phyloP scores from a whole-genome alignment of 2,329 filamentous ascomycete genomes.

The Xylariaceae sp. region DNA sequence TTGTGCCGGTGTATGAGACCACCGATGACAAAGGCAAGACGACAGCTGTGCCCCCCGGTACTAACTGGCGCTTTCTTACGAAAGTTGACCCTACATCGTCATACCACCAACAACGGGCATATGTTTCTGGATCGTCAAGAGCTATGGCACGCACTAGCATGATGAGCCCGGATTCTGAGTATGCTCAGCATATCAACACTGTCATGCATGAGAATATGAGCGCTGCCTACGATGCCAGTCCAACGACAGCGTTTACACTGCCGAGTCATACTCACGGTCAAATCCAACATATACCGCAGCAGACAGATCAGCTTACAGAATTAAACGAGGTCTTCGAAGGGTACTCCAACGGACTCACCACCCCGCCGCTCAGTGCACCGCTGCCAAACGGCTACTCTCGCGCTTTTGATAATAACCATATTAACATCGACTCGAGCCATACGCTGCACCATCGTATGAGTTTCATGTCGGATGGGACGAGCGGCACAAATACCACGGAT shows the following conservation, averaged over 20 bases:
- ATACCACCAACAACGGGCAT: constrained; percentile 48
- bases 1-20: constrained; percentile 47
- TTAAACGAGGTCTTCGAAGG: constrained; percentile 41
- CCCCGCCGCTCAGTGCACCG: constrained; percentile 51
- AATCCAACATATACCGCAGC: constrained; percentile 16
- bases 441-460: constrained; percentile 32
- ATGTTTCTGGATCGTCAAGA: constrained; percentile 33
- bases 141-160: constrained; percentile 39
- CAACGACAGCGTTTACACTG: constrained; percentile 16
- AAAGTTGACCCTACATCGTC: constrained; percentile 55
- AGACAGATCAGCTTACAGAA: constrained; percentile 19
- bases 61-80: constrained; percentile 57
- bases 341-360: constrained; percentile 48
- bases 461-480: constrained; percentile 34
- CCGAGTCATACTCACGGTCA: constrained; percentile 20
- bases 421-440: constrained; percentile 18
- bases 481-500: constrained; percentile 30
- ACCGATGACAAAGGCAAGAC: constrained; percentile 39
- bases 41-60: constrained; percentile 47
- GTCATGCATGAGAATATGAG: constrained; percentile 54
- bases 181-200: constrained; percentile 48
- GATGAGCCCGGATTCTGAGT: constrained; percentile 49
- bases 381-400: constrained; percentile 42
- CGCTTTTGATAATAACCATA: constrained; percentile 36
- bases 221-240: constrained; percentile 41